Percentiles rank a stretch among this genome's conserved stretches.
These are phyloP conservation scores for Pouteria campechiana DNA, from an alignment of 179 eudicot genomes.

Conservation along the genomic window DNA sequence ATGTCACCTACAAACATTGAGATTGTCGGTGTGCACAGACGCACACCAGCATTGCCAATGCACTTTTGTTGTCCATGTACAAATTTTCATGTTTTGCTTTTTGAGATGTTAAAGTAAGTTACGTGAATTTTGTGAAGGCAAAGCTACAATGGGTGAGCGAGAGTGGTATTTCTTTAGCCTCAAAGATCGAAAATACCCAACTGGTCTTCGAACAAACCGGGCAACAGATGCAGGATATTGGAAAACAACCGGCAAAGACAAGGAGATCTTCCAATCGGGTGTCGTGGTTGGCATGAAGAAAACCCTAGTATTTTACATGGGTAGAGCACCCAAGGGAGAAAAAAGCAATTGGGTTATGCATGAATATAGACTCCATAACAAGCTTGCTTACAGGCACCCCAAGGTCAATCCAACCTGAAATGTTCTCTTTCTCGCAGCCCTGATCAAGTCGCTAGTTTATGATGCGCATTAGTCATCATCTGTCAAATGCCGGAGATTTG, in stretches of 20 bases:
- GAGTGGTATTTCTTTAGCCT: constrained; percentile 91
- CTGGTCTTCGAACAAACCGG: constrained; percentile 85
- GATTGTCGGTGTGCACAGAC: too few relatives aligned
- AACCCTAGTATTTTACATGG: constrained; percentile 78
- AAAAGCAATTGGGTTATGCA: constrained; percentile 92
- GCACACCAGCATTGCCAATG: too few relatives aligned
- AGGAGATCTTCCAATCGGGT: constrained; percentile 54
- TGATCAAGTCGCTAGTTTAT: constrained; percentile 3
- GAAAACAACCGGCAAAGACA: constrained; percentile 96
- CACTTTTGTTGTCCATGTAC: too few relatives aligned
- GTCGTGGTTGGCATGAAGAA: constrained; percentile 87
- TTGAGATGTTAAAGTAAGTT: too few relatives aligned
- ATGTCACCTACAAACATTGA: too few relatives aligned
- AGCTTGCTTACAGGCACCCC: constrained; percentile 42
- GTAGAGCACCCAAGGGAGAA: constrained; percentile 87
- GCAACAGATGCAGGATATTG: constrained; percentile 87
- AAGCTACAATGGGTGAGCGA: constrained; percentile 87
- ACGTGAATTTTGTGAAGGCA: too few relatives aligned
- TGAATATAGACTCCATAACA: constrained; percentile 75
- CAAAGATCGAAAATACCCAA: constrained; percentile 90
- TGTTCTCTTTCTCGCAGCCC: neutral
- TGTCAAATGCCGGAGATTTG: too few relatives aligned
- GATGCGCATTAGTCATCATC: neutral
- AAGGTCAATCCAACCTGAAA: constrained; percentile 41
- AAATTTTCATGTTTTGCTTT: too few relatives aligned